Evolutionary conservation across 306 rosid species (phyloP), one percentile per base, ranked within the genome.

Genomic region (Fragaria iinumae): DNA sequence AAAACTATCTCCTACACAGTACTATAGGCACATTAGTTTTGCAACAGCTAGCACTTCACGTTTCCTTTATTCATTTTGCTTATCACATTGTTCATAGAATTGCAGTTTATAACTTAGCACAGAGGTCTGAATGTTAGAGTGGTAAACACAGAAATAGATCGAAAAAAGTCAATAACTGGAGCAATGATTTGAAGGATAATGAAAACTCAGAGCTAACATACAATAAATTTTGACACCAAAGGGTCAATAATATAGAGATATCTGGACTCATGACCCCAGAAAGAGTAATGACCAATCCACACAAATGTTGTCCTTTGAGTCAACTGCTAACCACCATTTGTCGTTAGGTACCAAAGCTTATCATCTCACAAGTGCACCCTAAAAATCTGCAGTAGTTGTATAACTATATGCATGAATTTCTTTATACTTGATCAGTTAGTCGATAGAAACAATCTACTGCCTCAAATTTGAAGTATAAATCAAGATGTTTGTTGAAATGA

Each of bases 151-250:
- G 29, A 17, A 12, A 41, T 41, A 17, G 57, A 27, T 13, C 18
- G 9, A 48, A 48, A 14, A 29, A 45, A 44, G 55, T 59, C 77
- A 43, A 74, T 74, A 59, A 57, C 62, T 44, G 20, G 43, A 41
- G 27, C 23, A 62, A 73, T 72, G 18, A 53, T 6, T 7, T 72
- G 41, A 57, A 72, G 0, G 23, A 72, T 21, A 13, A 39, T 11
- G 69, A 23, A 74, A 59, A 43, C 11, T 25, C 60, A 29, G 64
- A 4, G 70, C 45, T 41, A 60, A 45, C 78, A 41, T 41, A 8
- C 44, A 44, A 74, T 62, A 74, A 74, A 62, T 74, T 62, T 74
- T 17, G 71, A 18, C 71, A 11, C 59, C 60, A 62, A 74, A 62
- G 45, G 70, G 60, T 74, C 60, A 62, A 74, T 44, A 62, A 60